Evolutionary conservation across 2,329 filamentous ascomycete genomes (phyloP).

Genomic region (Alternaria rosae): DNA sequence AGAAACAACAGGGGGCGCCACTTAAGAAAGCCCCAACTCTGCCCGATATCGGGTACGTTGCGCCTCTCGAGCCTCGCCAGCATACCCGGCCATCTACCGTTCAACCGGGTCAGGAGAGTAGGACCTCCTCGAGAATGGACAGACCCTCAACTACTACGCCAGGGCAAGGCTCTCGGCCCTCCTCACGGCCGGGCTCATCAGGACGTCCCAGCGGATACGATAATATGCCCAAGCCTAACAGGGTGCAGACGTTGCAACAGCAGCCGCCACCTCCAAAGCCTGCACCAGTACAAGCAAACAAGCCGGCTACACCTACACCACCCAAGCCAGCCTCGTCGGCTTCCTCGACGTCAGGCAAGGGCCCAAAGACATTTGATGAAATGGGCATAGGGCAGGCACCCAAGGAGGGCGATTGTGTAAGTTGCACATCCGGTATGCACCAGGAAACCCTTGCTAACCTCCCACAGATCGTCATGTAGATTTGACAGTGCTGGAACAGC

Average conservation of each 20-base stretch:
- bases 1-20: slow-evolving; percentile 44
- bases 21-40: slow-evolving; percentile 44
- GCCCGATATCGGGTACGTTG: slow-evolving; percentile 49
- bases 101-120: slow-evolving; percentile 45
- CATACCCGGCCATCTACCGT: slow-evolving; percentile 46
- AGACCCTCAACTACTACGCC: slow-evolving; percentile 33
- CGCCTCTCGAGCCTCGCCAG: slow-evolving; percentile 46
- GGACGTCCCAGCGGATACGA: slow-evolving; percentile 39
- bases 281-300: slow-evolving; percentile 23
- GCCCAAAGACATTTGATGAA: slow-evolving; percentile 94
- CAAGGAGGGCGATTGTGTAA: slow-evolving; percentile 89
- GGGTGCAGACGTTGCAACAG: slow-evolving; percentile 34
- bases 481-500: background rate
- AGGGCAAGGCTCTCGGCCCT: slow-evolving; percentile 23
- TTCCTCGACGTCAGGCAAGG: slow-evolving; percentile 64
- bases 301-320: slow-evolving; percentile 34
- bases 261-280: slow-evolving; percentile 26
- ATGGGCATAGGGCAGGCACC: slow-evolving; percentile 93
- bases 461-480: slow-evolving; percentile 40
- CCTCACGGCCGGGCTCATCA: slow-evolving; percentile 39
- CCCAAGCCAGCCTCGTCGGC: slow-evolving; percentile 42
- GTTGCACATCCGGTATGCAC: slow-evolving; percentile 26
- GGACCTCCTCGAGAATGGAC: slow-evolving; percentile 35
- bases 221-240: slow-evolving; percentile 33
- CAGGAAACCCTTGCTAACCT: slow-evolving; percentile 13